phyloP scores from a whole-genome alignment of 2,329 filamentous ascomycete species.

The Fusarium continuum region DNA sequence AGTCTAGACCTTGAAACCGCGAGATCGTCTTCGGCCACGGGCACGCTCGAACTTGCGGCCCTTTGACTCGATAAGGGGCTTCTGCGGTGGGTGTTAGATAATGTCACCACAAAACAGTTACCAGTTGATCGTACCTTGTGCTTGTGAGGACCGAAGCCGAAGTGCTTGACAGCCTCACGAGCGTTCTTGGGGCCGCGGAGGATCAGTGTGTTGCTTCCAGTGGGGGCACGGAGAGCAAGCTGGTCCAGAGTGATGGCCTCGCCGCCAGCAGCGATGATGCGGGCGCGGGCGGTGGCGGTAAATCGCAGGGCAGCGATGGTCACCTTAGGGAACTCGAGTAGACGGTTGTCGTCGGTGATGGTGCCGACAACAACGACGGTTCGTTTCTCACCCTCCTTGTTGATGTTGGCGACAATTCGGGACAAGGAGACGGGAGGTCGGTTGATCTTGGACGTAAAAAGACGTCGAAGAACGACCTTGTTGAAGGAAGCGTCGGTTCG shows the following conservation, averaged over 20 bases:
- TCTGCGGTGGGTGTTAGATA: conserved; percentile 65
- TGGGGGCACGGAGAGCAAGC: conserved; percentile 93
- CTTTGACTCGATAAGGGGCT: conserved; percentile 97
- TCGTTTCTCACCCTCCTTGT: conserved; percentile 75
- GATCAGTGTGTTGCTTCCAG: conserved; percentile 95
- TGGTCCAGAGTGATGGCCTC: conserved; percentile 97
- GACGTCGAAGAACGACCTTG: conserved; percentile 96
- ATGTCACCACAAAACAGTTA: not conserved
- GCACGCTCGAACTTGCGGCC: conserved; percentile 99
- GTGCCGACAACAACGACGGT: conserved; percentile 94
- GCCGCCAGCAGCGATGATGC: conserved; percentile 92
- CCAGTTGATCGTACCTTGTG: conserved; percentile 76
- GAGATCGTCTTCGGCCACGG: conserved; percentile 97
- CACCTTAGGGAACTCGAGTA: conserved; percentile 89
- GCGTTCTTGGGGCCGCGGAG: conserved; percentile 98
- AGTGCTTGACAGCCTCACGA: conserved; percentile 98
- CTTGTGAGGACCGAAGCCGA: conserved; percentile 97
- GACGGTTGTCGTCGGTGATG: conserved; percentile 97
- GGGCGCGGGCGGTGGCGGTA: conserved; percentile 93
- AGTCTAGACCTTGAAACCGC: conserved; percentile 99
- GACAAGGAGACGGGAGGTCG: conserved; percentile 94
- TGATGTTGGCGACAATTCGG: conserved; percentile 79
- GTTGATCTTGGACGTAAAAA: conserved; percentile 99
- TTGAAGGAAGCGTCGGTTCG: conserved; percentile 98
- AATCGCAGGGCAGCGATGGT: conserved; percentile 94